phyloP scores from a whole-genome alignment of 208 protist species.

The Leptomonas seymouri region DNA sequence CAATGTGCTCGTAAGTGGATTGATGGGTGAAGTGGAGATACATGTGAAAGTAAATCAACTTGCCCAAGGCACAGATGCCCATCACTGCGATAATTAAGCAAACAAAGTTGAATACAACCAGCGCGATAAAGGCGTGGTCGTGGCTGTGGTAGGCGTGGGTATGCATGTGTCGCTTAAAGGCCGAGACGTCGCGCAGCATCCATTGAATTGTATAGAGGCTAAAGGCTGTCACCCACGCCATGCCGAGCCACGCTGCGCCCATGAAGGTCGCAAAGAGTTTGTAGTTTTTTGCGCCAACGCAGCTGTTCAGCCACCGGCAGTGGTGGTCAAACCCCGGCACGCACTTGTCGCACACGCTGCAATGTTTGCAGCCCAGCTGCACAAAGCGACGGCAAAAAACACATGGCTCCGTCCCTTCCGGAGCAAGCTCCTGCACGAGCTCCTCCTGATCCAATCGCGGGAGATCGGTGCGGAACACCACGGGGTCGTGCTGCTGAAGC shows the following conservation, averaged over 20 bases:
- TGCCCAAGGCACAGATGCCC: conserved; percentile 53
- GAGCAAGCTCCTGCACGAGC: conserved; percentile 42
- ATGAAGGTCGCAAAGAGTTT: conserved; percentile 78
- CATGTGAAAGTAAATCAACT: conserved; percentile 81
- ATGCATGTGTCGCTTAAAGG: conserved; percentile 51
- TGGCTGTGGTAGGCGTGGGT: conserved; percentile 59
- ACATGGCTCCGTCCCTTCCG: conserved; percentile 60
- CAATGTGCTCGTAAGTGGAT: conserved; percentile 81
- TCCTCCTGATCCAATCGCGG: conserved; percentile 58
- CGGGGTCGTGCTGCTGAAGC: conserved; percentile 68
- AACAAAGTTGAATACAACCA: conserved; percentile 74
- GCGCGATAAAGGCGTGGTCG: conserved; percentile 34
- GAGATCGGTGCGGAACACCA: conserved; percentile 63
- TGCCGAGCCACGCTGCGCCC: conserved; percentile 51
- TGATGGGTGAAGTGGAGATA: conserved; percentile 59
- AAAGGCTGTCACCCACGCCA: conserved; percentile 61
- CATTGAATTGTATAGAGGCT: conserved; percentile 65
- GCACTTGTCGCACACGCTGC: conserved; percentile 91
- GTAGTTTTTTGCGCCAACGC: conserved; percentile 87
- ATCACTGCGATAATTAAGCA: conserved; percentile 32
- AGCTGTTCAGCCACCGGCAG: conserved; percentile 92
- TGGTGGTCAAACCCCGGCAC: conserved; percentile 93
- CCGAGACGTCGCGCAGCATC: conserved; percentile 43
- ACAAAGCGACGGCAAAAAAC: conserved; percentile 89
- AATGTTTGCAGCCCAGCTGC: conserved; percentile 78